Evolutionary conservation across 768 basidiomycete genomes (phyloP).

Genomic region (Ramaria sp.): DNA sequence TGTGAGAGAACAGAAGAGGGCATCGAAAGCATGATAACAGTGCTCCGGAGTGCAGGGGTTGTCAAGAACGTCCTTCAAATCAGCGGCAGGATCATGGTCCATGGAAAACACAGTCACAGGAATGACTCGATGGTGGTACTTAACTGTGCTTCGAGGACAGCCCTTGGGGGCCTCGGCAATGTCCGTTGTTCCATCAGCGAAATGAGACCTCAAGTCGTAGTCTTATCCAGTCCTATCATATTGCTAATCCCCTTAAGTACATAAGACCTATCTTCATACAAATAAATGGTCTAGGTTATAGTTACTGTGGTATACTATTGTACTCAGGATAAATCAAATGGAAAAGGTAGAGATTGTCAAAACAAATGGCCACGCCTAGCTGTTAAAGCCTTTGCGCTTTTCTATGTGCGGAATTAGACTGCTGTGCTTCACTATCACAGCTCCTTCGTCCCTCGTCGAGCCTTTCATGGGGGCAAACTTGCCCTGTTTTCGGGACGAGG

Average conservation of each 20-base stretch:
- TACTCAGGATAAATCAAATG: neutral
- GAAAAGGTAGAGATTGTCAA: neutral
- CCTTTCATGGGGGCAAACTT: neutral
- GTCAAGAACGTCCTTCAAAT: slow-evolving; percentile 24
- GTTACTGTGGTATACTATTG: neutral
- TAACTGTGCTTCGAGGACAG: neutral
- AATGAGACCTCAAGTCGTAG: no score
- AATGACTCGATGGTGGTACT: neutral
- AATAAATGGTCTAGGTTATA: no score
- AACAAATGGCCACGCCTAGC: neutral
- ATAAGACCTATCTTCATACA: no score
- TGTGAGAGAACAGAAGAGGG: slow-evolving; percentile 68
- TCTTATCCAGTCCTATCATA: no score
- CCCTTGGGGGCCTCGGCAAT: no score
- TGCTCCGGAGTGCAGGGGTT: slow-evolving; percentile 59
- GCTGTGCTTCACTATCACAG: neutral
- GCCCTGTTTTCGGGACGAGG: neutral
- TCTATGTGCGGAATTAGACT: slow-evolving; percentile 1
- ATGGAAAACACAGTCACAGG: neutral
- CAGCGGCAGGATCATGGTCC: neutral
- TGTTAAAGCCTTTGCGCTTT: slow-evolving; percentile 8
- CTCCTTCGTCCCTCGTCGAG: neutral
- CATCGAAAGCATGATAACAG: slow-evolving; percentile 74
- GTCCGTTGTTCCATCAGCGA: no score
- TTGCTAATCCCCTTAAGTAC: no score